phyloP scores from a whole-genome alignment of 164 flowering plant genomes.

The Kingdonia uniflora region DNA sequence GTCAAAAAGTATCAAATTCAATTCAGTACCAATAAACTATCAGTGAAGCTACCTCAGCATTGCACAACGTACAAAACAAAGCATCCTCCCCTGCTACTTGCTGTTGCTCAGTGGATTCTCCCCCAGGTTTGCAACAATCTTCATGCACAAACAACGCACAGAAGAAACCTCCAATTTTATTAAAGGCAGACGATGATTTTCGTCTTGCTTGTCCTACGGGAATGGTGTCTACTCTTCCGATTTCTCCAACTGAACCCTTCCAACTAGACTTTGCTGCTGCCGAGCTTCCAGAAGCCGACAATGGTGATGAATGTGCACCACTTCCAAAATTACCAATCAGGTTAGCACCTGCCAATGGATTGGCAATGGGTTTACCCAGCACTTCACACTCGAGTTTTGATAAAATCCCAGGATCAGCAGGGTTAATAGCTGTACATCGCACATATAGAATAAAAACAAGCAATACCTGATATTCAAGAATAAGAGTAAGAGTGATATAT shows the following conservation, averaged over 20 bases:
- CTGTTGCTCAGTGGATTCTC: slow-evolving; percentile 29
- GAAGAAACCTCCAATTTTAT: slow-evolving; percentile 34
- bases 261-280: slow-evolving; percentile 39
- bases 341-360: slow-evolving; percentile 22
- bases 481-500: neutral
- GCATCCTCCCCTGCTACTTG: slow-evolving; percentile 57
- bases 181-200: slow-evolving; percentile 24
- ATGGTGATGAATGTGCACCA: slow-evolving; percentile 44
- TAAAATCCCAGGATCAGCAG: slow-evolving; percentile 93
- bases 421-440: slow-evolving; percentile 87
- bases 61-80: slow-evolving; percentile 90
- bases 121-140: slow-evolving; percentile 65
- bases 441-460: slow-evolving; percentile 86
- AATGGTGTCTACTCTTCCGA: slow-evolving; percentile 18
- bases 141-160: slow-evolving; percentile 73
- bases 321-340: slow-evolving; percentile 24
- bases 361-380: slow-evolving; percentile 13
- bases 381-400: slow-evolving; percentile 28
- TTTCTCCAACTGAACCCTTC: slow-evolving; percentile 41
- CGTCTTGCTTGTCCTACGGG: slow-evolving; percentile 14
- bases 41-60: slow-evolving; percentile 83
- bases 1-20: neutral
- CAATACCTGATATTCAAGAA: slow-evolving; percentile 51
- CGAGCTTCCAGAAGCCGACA: slow-evolving; percentile 63
- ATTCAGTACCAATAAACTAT: too few relatives aligned